phyloP scores from a whole-genome alignment of 441 rosid genomes.

The Adansonia gregorii region DNA sequence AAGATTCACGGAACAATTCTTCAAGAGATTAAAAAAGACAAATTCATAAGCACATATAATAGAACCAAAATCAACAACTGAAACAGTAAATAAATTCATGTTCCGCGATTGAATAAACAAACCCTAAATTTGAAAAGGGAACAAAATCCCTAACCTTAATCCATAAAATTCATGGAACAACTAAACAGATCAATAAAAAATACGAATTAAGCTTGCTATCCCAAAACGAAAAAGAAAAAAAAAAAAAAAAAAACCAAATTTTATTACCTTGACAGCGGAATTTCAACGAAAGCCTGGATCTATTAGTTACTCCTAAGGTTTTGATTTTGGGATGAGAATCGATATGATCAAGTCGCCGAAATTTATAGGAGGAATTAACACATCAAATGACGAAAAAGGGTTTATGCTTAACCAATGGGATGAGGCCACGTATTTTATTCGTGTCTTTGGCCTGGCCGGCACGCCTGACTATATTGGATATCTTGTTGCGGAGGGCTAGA shows the following conservation, averaged over 20 bases:
- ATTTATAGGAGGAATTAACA: background rate
- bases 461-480: background rate
- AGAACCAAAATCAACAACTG: background rate
- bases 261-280: slow-evolving; percentile 14
- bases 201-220: no score
- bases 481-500: background rate
- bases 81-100: background rate
- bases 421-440: background rate
- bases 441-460: background rate
- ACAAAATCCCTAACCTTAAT: background rate
- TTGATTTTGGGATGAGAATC: background rate
- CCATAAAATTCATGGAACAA: background rate
- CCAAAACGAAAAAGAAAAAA: background rate
- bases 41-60: background rate
- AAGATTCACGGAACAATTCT: background rate
- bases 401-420: background rate
- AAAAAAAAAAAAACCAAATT: background rate
- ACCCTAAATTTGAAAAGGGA: background rate
- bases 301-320: background rate
- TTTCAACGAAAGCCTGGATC: background rate
- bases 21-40: background rate
- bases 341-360: background rate
- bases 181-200: no score
- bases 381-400: slow-evolving; percentile 12
- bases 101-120: background rate